Conservation (phyloP, 140 eudicot genomes). For the Senecio squalidus region DNA sequence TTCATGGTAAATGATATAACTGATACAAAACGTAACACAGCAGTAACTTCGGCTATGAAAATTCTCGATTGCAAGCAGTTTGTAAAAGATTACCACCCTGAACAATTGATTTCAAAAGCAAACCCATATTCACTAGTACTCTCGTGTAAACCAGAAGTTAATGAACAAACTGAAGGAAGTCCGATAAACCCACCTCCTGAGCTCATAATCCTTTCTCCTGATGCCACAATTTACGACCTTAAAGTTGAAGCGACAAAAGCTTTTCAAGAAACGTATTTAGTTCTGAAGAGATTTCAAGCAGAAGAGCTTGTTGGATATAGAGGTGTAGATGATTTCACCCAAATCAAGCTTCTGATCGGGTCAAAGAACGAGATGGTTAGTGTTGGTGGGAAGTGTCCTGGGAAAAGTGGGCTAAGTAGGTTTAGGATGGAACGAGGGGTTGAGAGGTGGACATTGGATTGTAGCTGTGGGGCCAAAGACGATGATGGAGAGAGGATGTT, state of each 20-base stretch:
- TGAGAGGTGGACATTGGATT: conserved; percentile 86
- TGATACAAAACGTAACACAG: conserved; percentile 24
- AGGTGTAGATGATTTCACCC: conserved; percentile 82
- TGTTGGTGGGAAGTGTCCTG: conserved; percentile 46
- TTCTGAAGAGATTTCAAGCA: conserved; percentile 62
- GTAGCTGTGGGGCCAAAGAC: conserved; percentile 81
- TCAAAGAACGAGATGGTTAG: conserved; percentile 35
- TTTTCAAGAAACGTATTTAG: conserved; percentile 76
- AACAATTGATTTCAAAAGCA: conserved; percentile 10
- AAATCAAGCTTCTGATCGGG: conserved; percentile 62
- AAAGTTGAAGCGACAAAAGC: conserved; percentile 63
- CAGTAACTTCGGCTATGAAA: conserved; percentile 43
- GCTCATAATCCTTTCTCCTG: conserved; percentile 39
- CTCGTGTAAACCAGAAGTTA: conserved; percentile 51
- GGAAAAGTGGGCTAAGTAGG: conserved; percentile 43
- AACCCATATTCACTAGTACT: conserved; percentile 45
- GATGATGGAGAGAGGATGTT: conserved; percentile 96
- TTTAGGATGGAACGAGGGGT: conserved; percentile 77
- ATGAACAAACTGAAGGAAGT: conserved; percentile 32
- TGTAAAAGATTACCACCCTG: conserved; percentile 68
- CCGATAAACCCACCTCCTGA: conserved; percentile 58
- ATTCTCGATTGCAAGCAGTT: conserved; percentile 95
- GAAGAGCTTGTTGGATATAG: conserved; percentile 77
- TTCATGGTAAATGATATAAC: conserved; percentile 37
- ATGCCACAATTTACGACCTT: conserved; percentile 70